Conservation (phyloP, 1,284 basidiomycete species). For the Singerocomus rubriflavus region DNA sequence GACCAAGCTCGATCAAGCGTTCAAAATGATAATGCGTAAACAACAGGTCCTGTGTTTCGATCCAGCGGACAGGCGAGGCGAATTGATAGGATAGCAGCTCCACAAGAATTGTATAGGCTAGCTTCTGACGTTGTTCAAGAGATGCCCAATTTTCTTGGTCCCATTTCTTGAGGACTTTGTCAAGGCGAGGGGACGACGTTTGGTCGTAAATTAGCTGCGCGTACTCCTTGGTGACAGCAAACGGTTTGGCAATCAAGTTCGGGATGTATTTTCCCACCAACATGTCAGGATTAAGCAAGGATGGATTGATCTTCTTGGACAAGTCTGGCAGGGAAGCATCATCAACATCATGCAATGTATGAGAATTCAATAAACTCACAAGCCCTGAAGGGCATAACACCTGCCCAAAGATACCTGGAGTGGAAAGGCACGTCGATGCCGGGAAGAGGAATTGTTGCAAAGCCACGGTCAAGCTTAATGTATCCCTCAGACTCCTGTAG, state of each 20-base stretch:
- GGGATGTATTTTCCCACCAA: constrained; percentile 95
- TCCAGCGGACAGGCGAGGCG: constrained; percentile 96
- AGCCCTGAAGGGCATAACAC: constrained; percentile 94
- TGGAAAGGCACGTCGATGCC: constrained; percentile 99
- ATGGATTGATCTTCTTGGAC: constrained; percentile 95
- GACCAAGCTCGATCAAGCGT: constrained; percentile 93
- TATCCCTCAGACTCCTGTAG: constrained; percentile 82
- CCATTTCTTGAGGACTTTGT: constrained; percentile 92
- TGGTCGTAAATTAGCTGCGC: constrained; percentile 95
- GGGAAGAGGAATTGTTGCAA: constrained; percentile 92
- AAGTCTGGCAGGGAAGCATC: constrained; percentile 58
- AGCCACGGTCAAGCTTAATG: constrained; percentile 94
- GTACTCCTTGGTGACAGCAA: constrained; percentile 87
- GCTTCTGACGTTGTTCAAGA: constrained; percentile 80
- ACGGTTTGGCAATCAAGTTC: constrained; percentile 94
- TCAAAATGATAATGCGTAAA: constrained; percentile 91
- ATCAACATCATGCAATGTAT: constrained; percentile 20
- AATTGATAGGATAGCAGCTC: constrained; percentile 97
- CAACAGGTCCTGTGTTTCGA: constrained; percentile 95
- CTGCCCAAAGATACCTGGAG: constrained; percentile 97
- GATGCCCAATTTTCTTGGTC: constrained; percentile 88
- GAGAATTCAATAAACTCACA: constrained; percentile 48
- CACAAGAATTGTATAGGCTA: constrained; percentile 94
- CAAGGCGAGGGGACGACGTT: constrained; percentile 89
- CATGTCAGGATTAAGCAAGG: constrained; percentile 88